Conservation (phyloP, 2,329 filamentous ascomycete genomes). For the Arachnomyces sp. region DNA sequence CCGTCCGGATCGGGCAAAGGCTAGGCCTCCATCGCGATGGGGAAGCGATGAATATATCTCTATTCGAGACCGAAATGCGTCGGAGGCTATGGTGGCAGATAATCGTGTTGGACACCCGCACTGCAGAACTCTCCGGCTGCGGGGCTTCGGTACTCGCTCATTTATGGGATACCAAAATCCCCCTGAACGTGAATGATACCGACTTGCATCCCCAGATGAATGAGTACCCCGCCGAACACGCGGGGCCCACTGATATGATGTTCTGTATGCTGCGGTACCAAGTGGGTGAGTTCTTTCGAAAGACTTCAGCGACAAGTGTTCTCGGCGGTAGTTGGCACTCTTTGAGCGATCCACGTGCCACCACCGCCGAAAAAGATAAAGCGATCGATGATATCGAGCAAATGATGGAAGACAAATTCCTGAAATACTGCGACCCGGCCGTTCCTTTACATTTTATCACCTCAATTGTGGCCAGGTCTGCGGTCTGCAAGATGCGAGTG, state of each 20-base stretch:
- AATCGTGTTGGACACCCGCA: conserved; percentile 58
- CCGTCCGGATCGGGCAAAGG: conserved; percentile 58
- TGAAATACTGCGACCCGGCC: conserved; percentile 27
- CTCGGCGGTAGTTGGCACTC: too few species aligned
- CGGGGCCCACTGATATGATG: conserved; percentile 31
- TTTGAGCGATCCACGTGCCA: too few species aligned
- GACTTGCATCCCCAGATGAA: conserved; percentile 35
- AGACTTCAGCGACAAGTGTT: too few species aligned
- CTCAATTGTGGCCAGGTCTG: conserved; percentile 28
- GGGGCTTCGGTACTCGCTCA: conserved; percentile 16
- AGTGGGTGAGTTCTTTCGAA: conserved; percentile 32
- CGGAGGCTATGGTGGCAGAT: conserved; percentile 67
- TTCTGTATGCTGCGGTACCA: conserved; percentile 39
- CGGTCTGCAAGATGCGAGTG: conserved; percentile 30
- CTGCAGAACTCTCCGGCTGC: conserved; percentile 56
- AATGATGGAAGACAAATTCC: conserved; percentile 23
- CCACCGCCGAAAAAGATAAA: conserved; percentile 13
- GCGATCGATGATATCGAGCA: conserved; percentile 21
- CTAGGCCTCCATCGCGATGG: conserved; percentile 62
- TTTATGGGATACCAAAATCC: conserved; percentile 37
- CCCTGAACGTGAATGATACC: conserved; percentile 36
- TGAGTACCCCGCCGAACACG: conserved; percentile 19
- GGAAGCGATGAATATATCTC: conserved; percentile 32
- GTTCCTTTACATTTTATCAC: conserved; percentile 34
- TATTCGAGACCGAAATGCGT: conserved; percentile 61